A percentile compares a stretch with the other conserved stretches of the same genome.
Evolutionary conservation across 2,329 filamentous ascomycete species (phyloP).

Genomic region (Cladophialophora bantiana): DNA sequence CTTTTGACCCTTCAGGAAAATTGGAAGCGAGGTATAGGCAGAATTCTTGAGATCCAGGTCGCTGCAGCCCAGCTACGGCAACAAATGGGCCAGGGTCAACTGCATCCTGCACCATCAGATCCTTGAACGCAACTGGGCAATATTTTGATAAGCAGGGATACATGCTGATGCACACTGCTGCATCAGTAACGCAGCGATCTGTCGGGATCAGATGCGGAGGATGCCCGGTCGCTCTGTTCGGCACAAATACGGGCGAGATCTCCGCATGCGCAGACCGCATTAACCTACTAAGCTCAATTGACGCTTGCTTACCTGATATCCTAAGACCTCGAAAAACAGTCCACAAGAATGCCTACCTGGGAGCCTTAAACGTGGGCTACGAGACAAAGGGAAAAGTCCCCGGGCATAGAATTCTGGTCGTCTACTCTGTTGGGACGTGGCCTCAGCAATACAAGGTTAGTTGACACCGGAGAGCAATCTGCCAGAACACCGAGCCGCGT

Average conservation of each 20-base stretch:
- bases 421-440: not conserved
- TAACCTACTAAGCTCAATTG: not conserved
- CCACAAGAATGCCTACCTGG: not conserved
- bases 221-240: conserved; percentile 27
- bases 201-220: conserved; percentile 27
- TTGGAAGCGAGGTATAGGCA: conserved; percentile 80
- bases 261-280: conserved; percentile 24
- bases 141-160: conserved; percentile 20
- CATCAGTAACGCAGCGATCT: conserved; percentile 14
- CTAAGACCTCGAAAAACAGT: not conserved
- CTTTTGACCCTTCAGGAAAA: conserved; percentile 74
- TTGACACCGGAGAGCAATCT: conserved; percentile 8
- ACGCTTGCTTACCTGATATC: conserved; percentile 1
- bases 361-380: not conserved
- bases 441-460: conserved; percentile 15
- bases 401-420: not conserved
- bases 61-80: conserved; percentile 75
- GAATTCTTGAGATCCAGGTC: conserved; percentile 84
- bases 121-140: conserved; percentile 5
- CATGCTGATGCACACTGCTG: conserved; percentile 2
- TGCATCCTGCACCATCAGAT: conserved; percentile 16
- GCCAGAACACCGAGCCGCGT: conserved; percentile 12
- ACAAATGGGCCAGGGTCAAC: conserved; percentile 67
- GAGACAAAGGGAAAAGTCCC: not conserved
- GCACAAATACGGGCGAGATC: conserved; percentile 26